A percentile compares a stretch with the other conserved stretches of the same genome.
Conservation (phyloP, 805 yeast species). For the Millerozyma acaciae region DNA sequence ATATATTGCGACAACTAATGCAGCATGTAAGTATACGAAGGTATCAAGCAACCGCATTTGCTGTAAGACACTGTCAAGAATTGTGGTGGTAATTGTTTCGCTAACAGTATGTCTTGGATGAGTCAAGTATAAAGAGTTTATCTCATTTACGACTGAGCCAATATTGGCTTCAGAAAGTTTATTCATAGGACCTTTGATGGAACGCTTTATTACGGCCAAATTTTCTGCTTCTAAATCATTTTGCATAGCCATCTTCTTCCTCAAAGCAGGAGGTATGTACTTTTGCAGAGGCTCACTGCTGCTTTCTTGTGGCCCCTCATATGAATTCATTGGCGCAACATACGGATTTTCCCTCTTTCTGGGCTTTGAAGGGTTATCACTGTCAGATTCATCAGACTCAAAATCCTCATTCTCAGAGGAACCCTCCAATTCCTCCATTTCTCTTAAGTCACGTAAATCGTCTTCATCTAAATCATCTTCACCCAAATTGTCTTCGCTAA, state of each 20-base stretch:
- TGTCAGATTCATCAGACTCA: slow-evolving; percentile 19
- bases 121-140: slow-evolving; percentile 57
- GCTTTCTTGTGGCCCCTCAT: slow-evolving; percentile 9
- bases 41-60: slow-evolving; percentile 72
- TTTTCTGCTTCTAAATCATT: slow-evolving; percentile 36
- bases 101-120: slow-evolving; percentile 81
- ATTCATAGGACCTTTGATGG: slow-evolving; percentile 80
- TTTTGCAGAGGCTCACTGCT: slow-evolving; percentile 26
- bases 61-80: slow-evolving; percentile 59
- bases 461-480: slow-evolving; percentile 14
- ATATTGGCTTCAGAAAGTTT: slow-evolving; percentile 87
- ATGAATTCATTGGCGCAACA: slow-evolving; percentile 48
- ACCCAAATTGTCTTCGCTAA: slow-evolving; percentile 10
- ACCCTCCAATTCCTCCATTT: slow-evolving; percentile 15
- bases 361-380: slow-evolving; percentile 8
- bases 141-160: slow-evolving; percentile 61
- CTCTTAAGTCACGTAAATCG: slow-evolving; percentile 33
- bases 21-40: slow-evolving; percentile 75
- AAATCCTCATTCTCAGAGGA: slow-evolving; percentile 5
- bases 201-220: slow-evolving; percentile 45
- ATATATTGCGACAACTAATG: slow-evolving; percentile 70
- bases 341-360: slow-evolving; percentile 65
- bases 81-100: slow-evolving; percentile 57
- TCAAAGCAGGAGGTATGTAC: slow-evolving; percentile 85
- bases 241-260: slow-evolving; percentile 50